Evolutionary conservation across 768 basidiomycete species (phyloP).

Genomic region (Mycena metata): DNA sequence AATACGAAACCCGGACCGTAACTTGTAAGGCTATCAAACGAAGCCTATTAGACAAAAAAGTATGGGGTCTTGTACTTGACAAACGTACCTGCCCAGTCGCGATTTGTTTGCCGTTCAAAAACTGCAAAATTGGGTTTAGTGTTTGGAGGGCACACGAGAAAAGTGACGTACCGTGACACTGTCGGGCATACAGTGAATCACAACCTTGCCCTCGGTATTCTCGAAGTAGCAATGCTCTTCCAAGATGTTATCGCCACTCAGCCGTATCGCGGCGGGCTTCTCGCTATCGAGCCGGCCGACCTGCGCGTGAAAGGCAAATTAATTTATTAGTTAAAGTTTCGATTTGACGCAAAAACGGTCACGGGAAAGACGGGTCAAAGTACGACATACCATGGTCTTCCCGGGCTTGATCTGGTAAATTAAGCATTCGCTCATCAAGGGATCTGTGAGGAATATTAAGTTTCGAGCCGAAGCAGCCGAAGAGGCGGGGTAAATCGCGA

Average conservation of each 20-base stretch:
- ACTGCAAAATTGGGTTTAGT: slow-evolving; percentile 59
- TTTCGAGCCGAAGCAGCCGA: slow-evolving; percentile 25
- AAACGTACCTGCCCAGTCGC: slow-evolving; percentile 76
- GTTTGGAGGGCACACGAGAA: slow-evolving; percentile 27
- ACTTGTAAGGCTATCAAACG: slow-evolving; percentile 73
- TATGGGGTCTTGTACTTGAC: slow-evolving; percentile 16
- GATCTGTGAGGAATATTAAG: slow-evolving; percentile 66
- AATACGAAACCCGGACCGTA: slow-evolving; percentile 95
- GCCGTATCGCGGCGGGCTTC: slow-evolving; percentile 86
- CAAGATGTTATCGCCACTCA: slow-evolving; percentile 92
- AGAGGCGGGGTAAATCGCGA: slow-evolving; percentile 36
- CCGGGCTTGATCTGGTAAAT: slow-evolving; percentile 94
- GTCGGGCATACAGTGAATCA: slow-evolving; percentile 81
- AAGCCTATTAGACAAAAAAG: slow-evolving; percentile 41
- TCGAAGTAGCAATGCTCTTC: slow-evolving; percentile 95
- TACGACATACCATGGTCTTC: slow-evolving; percentile 72
- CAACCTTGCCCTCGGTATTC: slow-evolving; percentile 87
- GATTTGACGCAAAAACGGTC: slow-evolving; percentile 20
- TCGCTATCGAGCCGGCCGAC: slow-evolving; percentile 91
- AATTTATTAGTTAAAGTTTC: neutral
- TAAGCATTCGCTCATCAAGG: slow-evolving; percentile 95
- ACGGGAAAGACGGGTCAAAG: slow-evolving; percentile 20
- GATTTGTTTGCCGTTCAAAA: slow-evolving; percentile 94
- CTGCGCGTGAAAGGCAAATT: slow-evolving; percentile 50
- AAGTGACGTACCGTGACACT: slow-evolving; percentile 80